Percentiles rank a stretch among this genome's conserved stretches.
phyloP scores from a whole-genome alignment of 495 filamentous ascomycete genomes.

The Xylaria castorea region DNA sequence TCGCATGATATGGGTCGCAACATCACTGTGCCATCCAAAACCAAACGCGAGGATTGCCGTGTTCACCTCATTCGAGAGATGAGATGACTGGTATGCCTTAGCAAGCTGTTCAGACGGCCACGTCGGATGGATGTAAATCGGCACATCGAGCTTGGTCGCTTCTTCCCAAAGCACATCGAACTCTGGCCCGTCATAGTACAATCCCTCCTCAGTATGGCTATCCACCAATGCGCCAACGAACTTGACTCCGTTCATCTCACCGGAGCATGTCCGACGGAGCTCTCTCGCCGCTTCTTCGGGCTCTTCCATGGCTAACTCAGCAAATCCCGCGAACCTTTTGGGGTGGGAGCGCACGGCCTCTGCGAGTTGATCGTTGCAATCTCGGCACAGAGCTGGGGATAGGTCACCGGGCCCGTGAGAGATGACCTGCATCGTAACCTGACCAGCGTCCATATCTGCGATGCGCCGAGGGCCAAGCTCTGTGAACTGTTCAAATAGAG shows the following conservation, averaged over 20 bases:
- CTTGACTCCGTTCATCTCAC: conserved; percentile 39
- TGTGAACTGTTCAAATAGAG: conserved; percentile 18
- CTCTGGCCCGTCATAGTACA: conserved; percentile 53
- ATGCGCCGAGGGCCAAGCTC: conserved; percentile 47
- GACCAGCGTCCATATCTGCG: conserved; percentile 57
- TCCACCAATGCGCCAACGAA: conserved; percentile 67
- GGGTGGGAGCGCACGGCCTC: conserved; percentile 52
- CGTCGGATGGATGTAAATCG: conserved; percentile 65
- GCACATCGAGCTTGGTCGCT: conserved; percentile 60
- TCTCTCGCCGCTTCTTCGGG: conserved; percentile 55
- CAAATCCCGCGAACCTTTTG: conserved; percentile 60
- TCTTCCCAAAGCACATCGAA: conserved; percentile 55
- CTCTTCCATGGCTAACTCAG: conserved; percentile 57
- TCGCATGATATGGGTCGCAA: conserved; percentile 48
- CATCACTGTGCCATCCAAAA: conserved; percentile 57
- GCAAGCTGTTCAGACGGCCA: conserved; percentile 45
- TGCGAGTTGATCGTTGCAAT: conserved; percentile 58
- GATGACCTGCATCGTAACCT: conserved; percentile 62
- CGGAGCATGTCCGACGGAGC: conserved; percentile 51
- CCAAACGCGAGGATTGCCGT: conserved; percentile 47
- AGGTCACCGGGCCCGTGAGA: conserved; percentile 55
- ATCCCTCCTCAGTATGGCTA: conserved; percentile 54
- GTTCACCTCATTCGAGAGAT: conserved; percentile 40
- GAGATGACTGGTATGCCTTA: conserved; percentile 53
- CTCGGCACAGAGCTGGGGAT: conserved; percentile 35